Base-by-base conservation (phyloP, 1,139 yeast species). In the Nematodospora anomalae region DNA sequence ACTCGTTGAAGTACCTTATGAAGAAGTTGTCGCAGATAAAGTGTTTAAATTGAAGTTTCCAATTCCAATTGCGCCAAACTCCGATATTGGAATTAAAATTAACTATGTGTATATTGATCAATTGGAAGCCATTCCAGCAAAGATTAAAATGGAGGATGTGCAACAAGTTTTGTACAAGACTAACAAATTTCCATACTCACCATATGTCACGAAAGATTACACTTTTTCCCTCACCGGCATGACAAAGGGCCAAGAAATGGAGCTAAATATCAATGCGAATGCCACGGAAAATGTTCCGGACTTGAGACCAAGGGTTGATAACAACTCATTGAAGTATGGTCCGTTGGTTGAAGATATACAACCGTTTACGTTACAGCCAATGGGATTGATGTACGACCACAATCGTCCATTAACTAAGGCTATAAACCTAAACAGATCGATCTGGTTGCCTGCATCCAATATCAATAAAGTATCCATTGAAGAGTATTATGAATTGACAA, bases 401-500 rank as follows among this genome's bases (percentile, higher is more conserved):
- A 80, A 83, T 50, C 56, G 66, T 30, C 95, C 97, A 8, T 55
- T 89, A 44, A 63, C 79, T 10, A 74, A 74, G 45, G 85, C 80
- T 9, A 69, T 74, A 45, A 71, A 66, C 42, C 69, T 88, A 43
- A 68, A 78, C 46, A 78, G 97, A 57, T 85, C 86, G 32, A 62
- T 87, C 33, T 90, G 97, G 96, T 48, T 71, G 31, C 76, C 76
- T 16, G 69, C 70, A 5, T 60, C 70, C 25, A 62, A 58, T 37
- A 63, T 65, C 8, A 65, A 60, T 32, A 62, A 62, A 38, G 59
- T 71, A 30, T 64, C 67, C 26, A 72, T 89, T 36, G 96, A 88
- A 56, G 98, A 94, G 57, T 80, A 83, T 52, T 90, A 88, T 57
- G 92, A 89, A 64, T 52, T 90, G 33, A 75, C 83, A 31, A 87